Evolutionary conservation across 768 basidiomycete species (phyloP).

Genomic region (Sutorius australiensis): DNA sequence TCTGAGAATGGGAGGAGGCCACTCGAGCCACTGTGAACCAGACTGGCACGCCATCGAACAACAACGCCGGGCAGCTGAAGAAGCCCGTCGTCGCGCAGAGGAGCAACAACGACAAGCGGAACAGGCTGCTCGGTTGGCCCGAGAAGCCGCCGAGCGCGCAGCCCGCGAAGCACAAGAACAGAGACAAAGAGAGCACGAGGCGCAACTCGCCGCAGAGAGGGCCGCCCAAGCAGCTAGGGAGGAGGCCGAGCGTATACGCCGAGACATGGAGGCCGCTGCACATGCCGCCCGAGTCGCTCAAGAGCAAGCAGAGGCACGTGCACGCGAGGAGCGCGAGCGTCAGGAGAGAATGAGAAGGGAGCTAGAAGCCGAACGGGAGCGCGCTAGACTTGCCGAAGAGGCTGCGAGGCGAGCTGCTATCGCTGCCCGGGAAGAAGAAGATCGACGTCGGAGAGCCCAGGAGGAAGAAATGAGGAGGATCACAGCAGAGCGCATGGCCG

Average conservation of each 20-base stretch:
- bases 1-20: conserved; percentile 24
- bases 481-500: conserved; percentile 17
- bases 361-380: conserved; percentile 22
- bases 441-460: conserved; percentile 16
- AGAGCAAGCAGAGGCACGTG: conserved; percentile 24
- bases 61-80: conserved; percentile 16
- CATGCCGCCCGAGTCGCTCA: conserved; percentile 22
- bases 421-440: conserved; percentile 25
- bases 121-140: conserved; percentile 18
- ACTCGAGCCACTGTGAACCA: conserved; percentile 24
- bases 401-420: conserved; percentile 21
- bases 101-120: conserved; percentile 16
- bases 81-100: conserved; percentile 21
- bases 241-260: conserved; percentile 24
- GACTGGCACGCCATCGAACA: conserved; percentile 23
- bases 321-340: conserved; percentile 22
- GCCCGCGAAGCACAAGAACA: conserved; percentile 21
- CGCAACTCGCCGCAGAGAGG: conserved; percentile 18
- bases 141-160: conserved; percentile 22
- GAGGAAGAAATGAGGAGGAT: conserved; percentile 19
- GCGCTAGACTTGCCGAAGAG: conserved; percentile 17
- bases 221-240: conserved; percentile 22
- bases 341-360: conserved; percentile 15
- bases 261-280: conserved; percentile 19
- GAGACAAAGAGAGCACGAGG: conserved; percentile 14